Percentiles rank a stretch among this genome's conserved stretches.
Conservation (phyloP, 371 early-diverging fungal genomes). For the Choanephora cucurbitarum region DNA sequence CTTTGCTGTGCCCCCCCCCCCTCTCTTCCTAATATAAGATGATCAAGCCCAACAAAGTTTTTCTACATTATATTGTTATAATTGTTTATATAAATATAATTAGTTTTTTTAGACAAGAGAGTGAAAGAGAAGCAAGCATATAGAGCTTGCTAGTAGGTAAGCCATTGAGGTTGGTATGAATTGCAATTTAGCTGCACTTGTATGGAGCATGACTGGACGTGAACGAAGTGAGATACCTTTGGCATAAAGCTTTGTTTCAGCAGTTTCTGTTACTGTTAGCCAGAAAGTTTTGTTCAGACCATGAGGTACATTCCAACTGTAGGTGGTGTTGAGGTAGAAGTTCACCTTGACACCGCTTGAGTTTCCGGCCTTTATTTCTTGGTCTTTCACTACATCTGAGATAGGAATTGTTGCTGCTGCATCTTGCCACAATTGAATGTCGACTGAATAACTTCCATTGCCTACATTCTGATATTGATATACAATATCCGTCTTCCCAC, state of each 20-base stretch:
- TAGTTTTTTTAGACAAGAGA: no score
- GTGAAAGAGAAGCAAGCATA: no score
- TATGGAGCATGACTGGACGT: constrained; percentile 29
- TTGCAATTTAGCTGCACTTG: constrained; percentile 17
- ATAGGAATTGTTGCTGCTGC: constrained; percentile 17
- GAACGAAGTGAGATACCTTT: constrained; percentile 21
- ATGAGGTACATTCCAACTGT: constrained; percentile 31
- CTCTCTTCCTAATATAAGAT: no score
- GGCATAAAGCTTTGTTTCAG: constrained; percentile 9
- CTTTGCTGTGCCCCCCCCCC: no score
- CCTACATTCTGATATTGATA: constrained; percentile 32
- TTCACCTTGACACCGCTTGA: constrained; percentile 22
- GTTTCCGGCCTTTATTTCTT: constrained; percentile 26
- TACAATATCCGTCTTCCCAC: constrained; percentile 24
- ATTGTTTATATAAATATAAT: no score
- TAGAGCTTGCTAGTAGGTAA: no score
- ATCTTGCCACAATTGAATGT: constrained; percentile 32
- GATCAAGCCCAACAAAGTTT: no score
- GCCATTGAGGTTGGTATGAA: no score
- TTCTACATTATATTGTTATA: no score
- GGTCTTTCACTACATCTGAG: constrained; percentile 17
- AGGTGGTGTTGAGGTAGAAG: constrained; percentile 21
- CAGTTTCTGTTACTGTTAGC: constrained; percentile 23
- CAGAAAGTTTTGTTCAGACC: constrained; percentile 30
- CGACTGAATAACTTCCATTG: constrained; percentile 30